Conservation (phyloP, 148 eudicot species). For the Polygonum aviculare region DNA sequence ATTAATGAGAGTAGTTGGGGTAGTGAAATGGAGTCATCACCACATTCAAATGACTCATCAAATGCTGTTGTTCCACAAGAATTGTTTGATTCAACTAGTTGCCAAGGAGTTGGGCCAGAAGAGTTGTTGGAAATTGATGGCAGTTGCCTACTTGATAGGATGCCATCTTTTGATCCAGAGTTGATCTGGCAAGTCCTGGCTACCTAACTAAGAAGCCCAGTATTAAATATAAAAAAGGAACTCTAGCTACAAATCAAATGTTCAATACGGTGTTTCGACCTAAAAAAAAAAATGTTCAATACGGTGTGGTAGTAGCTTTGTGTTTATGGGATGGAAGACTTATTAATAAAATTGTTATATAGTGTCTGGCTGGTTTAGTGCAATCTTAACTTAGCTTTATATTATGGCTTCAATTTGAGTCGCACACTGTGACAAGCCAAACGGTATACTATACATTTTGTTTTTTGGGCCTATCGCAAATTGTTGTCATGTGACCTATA, state of each 20-base stretch:
- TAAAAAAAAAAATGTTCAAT: neutral
- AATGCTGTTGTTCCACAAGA: neutral
- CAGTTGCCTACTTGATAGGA: constrained; percentile 46
- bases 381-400: too few species aligned
- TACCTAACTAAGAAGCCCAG: constrained; percentile 22
- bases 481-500: too few species aligned
- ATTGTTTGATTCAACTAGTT: constrained; percentile 22
- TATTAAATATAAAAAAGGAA: neutral
- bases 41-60: neutral
- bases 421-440: too few species aligned
- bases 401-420: too few species aligned
- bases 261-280: neutral
- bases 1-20: constrained; percentile 24
- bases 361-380: neutral
- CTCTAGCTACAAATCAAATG: neutral
- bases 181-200: constrained; percentile 88
- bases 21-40: constrained; percentile 26
- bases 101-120: constrained; percentile 11
- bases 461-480: too few species aligned
- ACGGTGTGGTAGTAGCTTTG: neutral
- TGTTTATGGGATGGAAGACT: neutral
- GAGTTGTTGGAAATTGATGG: constrained; percentile 27
- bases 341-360: neutral
- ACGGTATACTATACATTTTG: too few species aligned
- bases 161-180: constrained; percentile 86